phyloP scores from a whole-genome alignment of 1,284 basidiomycete species.

The Lentinula novae-zelandiae region DNA sequence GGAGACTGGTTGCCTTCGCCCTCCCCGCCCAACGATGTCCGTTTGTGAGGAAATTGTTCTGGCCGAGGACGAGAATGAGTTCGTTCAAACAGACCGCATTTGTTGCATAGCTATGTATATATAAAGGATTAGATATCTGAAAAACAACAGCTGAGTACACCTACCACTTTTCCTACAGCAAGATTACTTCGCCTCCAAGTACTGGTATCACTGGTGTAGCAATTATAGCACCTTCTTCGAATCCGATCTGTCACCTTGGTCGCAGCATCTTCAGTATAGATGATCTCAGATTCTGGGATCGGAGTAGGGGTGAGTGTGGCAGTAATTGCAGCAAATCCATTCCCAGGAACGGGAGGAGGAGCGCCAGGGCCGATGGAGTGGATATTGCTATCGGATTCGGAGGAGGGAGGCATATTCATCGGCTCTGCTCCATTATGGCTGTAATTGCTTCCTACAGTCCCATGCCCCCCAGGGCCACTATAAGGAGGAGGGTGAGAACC shows the following conservation, averaged over 20 bases:
- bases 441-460: background rate
- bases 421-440: background rate
- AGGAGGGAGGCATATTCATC: background rate
- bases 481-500: background rate
- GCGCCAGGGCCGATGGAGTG: background rate
- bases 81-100: slow-evolving; percentile 79
- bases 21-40: slow-evolving; percentile 49
- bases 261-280: slow-evolving; percentile 56
- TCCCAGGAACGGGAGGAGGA: background rate
- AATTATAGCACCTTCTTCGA: slow-evolving; percentile 57
- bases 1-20: background rate
- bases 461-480: background rate
- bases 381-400: background rate
- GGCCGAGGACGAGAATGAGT: slow-evolving; percentile 77
- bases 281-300: slow-evolving; percentile 20
- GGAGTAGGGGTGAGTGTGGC: background rate
- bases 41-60: slow-evolving; percentile 77
- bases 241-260: slow-evolving; percentile 58
- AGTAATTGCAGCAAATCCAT: slow-evolving; percentile 1
- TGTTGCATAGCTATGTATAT: slow-evolving; percentile 67
- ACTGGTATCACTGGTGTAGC: slow-evolving; percentile 67
- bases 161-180: slow-evolving; percentile 75
- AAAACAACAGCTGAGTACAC: slow-evolving; percentile 20
- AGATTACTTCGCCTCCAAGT: slow-evolving; percentile 77
- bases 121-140: slow-evolving; percentile 7